These are phyloP conservation scores for Blastobotrys capitulatus DNA, from an alignment of 1,139 yeast species.

Conservation along the genomic window DNA sequence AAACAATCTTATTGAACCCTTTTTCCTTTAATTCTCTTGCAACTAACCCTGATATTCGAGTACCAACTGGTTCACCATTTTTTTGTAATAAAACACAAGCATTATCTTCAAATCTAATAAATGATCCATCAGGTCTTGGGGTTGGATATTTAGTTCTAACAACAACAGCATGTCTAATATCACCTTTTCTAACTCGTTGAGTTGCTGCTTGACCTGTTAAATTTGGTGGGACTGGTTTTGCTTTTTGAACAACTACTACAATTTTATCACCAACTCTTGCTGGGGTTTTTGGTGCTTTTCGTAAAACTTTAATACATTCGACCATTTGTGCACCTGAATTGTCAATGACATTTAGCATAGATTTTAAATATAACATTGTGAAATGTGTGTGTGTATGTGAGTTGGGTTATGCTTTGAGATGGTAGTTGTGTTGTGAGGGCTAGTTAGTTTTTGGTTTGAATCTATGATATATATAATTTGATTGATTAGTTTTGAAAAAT, in stretches of 20 bases:
- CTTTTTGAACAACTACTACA: slow-evolving; percentile 92
- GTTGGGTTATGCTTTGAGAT: background rate
- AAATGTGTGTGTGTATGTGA: background rate
- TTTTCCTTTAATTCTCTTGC: slow-evolving; percentile 86
- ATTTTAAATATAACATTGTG: slow-evolving; percentile 76
- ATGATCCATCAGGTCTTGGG: slow-evolving; percentile 82
- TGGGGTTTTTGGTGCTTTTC: slow-evolving; percentile 78
- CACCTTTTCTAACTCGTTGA: slow-evolving; percentile 89
- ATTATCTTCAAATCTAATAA: slow-evolving; percentile 86
- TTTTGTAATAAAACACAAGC: slow-evolving; percentile 94
- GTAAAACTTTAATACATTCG: slow-evolving; percentile 91
- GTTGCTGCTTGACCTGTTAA: slow-evolving; percentile 33
- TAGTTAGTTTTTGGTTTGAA: too few species aligned
- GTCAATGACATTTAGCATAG: slow-evolving; percentile 86
- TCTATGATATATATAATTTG: too few species aligned
- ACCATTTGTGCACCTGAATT: slow-evolving; percentile 94
- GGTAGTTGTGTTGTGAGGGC: background rate
- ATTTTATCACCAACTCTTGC: slow-evolving; percentile 85
- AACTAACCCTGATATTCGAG: slow-evolving; percentile 87
- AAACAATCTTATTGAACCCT: slow-evolving; percentile 79
- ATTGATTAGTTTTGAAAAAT: background rate
- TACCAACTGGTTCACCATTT: slow-evolving; percentile 90
- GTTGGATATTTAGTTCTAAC: slow-evolving; percentile 89
- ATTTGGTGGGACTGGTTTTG: slow-evolving; percentile 66
- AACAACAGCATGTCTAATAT: slow-evolving; percentile 90